Base-by-base conservation (phyloP, 106 monocot genomes). In the Vanilla planifolia region DNA sequence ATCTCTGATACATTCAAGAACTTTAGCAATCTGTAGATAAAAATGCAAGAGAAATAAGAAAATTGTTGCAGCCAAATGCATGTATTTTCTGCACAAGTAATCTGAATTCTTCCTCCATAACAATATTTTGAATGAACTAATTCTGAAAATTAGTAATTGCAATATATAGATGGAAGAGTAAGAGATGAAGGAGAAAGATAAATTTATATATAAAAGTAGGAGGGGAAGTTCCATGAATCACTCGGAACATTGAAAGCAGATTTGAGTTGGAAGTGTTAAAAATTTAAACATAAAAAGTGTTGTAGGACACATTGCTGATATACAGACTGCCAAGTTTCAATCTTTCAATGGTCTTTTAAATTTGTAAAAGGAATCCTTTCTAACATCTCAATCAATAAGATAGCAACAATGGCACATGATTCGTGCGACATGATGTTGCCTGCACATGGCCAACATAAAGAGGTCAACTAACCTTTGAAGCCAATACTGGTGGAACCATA, bases 401-500 rank as follows among this genome's bases (percentile, higher is more conserved):
- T 9, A 24, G 48, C 3, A 48, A 24, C 24, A 48, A 48, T 8
- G 5, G n/a, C n/a, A 37, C 36, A 37, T 37, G 36, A 37, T 37
- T 5, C 3, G 9, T 37, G 3, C 36, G 36, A 37, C 36, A 37
- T 37, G 3, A 5, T 37, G 36, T 37, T 3, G 3, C 36, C 36
- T n/a, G n/a, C n/a, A n/a, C n/a, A n/a, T n/a, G n/a, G n/a, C n/a
- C 25, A 15, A 0, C 23, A 22, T 24, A 62, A 19, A 65, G 45
- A 67, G 33, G 3, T 70, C 42, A 21, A 75, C 68, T 58, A 71
- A 92, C 92, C 86, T 92, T 56, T 59, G 37, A 21, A 61, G 84
- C 83, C 51, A 92, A 39, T 20, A 43, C 11, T 25, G 64, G 56
- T 52, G 79, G 84, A 61, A 92, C 87, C 75, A 88, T 73, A 23